Evolutionary conservation across 331 rosid species (phyloP).

Genomic region (Prunus yedoensis): DNA sequence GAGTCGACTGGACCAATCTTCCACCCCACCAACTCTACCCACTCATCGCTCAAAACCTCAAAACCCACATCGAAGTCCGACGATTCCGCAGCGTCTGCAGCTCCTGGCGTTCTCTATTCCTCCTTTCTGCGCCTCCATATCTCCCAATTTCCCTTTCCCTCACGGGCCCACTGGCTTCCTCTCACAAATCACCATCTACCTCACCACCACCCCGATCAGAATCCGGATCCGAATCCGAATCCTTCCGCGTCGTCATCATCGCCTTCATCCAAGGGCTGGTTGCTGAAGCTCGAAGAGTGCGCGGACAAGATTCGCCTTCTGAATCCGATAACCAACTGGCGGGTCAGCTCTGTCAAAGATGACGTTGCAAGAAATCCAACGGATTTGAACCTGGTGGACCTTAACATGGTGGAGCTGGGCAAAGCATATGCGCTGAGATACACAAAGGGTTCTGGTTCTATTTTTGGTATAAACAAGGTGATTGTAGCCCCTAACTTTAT

Average conservation of each 20-base stretch:
- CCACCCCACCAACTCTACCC: constrained; percentile 57
- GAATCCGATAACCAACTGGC: constrained; percentile 24
- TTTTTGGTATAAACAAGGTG: constrained; percentile 22
- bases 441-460: neutral
- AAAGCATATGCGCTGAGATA: constrained; percentile 21
- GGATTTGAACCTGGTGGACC: constrained; percentile 26
- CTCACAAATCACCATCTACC: constrained; percentile 28
- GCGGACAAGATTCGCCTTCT: constrained; percentile 24
- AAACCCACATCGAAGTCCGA: constrained; percentile 39
- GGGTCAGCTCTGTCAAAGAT: neutral
- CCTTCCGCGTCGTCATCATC: constrained; percentile 11
- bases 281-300: constrained; percentile 36
- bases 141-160: constrained; percentile 31
- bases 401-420: constrained; percentile 29
- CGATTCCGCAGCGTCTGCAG: constrained; percentile 62
- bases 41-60: constrained; percentile 37
- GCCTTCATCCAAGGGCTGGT: constrained; percentile 20
- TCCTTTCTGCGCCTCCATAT: neutral
- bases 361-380: neutral
- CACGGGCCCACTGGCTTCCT: neutral
- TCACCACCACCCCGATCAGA: constrained; percentile 10
- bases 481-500: constrained; percentile 16
- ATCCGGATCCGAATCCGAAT: neutral
- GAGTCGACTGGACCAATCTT: constrained; percentile 48
- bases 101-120: constrained; percentile 44